Conservation (phyloP, 257 asterid genomes). For the Fraxinus americana region DNA sequence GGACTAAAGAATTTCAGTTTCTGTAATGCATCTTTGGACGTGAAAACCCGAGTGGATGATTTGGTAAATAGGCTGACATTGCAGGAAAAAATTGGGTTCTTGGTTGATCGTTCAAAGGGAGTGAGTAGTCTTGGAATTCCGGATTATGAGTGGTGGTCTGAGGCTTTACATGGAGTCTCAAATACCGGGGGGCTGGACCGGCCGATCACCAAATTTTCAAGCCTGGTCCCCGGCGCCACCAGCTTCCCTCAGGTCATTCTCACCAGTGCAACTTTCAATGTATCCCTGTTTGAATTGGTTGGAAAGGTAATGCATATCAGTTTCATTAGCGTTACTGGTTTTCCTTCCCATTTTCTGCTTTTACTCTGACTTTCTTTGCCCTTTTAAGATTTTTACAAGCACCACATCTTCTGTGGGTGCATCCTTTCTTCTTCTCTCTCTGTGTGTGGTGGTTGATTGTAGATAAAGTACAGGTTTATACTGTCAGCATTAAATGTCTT, state of each 20-base stretch:
- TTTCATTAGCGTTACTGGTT: too few species aligned
- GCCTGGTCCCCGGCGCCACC: conserved; percentile 66
- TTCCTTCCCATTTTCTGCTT: too few species aligned
- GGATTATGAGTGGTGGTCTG: conserved; percentile 85
- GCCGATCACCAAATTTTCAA: conserved; percentile 31
- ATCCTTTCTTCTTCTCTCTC: too few species aligned
- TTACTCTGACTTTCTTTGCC: neutral
- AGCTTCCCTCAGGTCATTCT: conserved; percentile 78
- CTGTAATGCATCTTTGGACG: conserved; percentile 58
- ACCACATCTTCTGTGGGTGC: too few species aligned
- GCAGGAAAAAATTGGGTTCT: conserved; percentile 72
- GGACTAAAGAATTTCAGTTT: conserved; percentile 47
- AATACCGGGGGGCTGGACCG: conserved; percentile 30
- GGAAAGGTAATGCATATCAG: conserved; percentile 49
- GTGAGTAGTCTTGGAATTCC: conserved; percentile 68
- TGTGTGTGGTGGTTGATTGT: too few species aligned
- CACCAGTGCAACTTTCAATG: conserved; percentile 71
- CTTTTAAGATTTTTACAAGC: neutral
- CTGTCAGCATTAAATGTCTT: neutral
- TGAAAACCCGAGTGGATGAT: conserved; percentile 48
- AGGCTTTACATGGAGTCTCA: conserved; percentile 76
- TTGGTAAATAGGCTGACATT: conserved; percentile 54
- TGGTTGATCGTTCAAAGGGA: conserved; percentile 47
- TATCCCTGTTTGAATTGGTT: conserved; percentile 49
- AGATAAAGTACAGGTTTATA: neutral